These are phyloP conservation scores for Typha latifolia DNA, from an alignment of 176 grass and related monocot genomes.

Conservation along the genomic window DNA sequence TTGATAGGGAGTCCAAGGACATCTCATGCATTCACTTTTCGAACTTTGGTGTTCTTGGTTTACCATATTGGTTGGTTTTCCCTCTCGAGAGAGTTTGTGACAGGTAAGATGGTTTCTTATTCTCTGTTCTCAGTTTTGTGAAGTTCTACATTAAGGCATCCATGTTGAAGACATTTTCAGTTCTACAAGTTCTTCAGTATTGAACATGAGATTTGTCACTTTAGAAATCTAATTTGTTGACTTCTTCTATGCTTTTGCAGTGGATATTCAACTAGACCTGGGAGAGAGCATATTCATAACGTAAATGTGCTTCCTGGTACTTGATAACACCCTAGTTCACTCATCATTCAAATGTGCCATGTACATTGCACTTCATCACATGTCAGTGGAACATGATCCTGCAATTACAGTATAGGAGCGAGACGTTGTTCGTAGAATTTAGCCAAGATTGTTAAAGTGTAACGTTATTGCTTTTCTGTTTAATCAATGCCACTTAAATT, in stretches of 20 bases:
- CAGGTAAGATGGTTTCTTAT: constrained; percentile 39
- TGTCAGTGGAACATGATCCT: too few species aligned
- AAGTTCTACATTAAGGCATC: too few species aligned
- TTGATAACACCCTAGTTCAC: constrained; percentile 7
- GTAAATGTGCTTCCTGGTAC: constrained; percentile 77
- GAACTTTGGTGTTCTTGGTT: constrained; percentile 59
- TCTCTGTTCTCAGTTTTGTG: background rate
- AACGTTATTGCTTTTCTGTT: too few species aligned
- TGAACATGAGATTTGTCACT: background rate
- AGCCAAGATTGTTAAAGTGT: too few species aligned
- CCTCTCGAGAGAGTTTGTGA: constrained; percentile 60
- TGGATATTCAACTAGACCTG: constrained; percentile 21
- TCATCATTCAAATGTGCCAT: constrained; percentile 5
- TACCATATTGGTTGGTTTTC: constrained; percentile 69
- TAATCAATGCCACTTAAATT: too few species aligned
- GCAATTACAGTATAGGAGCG: too few species aligned
- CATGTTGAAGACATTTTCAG: too few species aligned
- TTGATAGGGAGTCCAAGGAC: constrained; percentile 36
- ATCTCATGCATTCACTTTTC: constrained; percentile 53
- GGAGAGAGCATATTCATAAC: constrained; percentile 36
- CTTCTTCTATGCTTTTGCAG: constrained; percentile 31
- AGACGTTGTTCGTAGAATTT: too few species aligned
- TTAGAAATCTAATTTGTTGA: constrained; percentile 9
- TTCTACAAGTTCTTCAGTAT: background rate
- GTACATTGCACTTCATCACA: too few species aligned